Conservation (phyloP, 2,329 filamentous ascomycete genomes). For the Colletotrichum acutatum region DNA sequence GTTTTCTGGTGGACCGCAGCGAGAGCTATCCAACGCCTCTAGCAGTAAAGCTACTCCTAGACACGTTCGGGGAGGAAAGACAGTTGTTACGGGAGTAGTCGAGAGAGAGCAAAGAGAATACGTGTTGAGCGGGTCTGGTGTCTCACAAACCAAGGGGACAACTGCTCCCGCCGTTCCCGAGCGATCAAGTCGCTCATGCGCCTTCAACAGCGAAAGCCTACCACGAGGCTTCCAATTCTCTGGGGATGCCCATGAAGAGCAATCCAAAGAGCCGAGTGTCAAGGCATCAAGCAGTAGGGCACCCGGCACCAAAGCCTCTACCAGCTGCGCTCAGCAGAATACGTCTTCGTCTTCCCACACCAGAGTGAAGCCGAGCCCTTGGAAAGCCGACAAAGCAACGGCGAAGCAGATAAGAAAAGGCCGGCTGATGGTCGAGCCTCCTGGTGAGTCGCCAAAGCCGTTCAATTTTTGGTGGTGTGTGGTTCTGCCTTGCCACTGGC, state of each 20-base stretch:
- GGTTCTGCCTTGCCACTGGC: not conserved
- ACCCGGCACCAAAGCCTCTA: not conserved
- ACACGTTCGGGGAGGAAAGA: not conserved
- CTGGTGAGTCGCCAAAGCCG: slow-evolving; percentile 2
- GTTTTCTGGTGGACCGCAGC: not conserved
- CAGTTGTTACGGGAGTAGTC: not conserved
- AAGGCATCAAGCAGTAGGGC: not conserved
- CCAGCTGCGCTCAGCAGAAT: not conserved
- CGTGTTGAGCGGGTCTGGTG: not conserved
- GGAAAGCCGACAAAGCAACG: not conserved
- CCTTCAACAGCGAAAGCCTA: not conserved
- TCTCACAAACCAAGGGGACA: not conserved
- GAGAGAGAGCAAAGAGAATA: not conserved
- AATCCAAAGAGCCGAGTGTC: not conserved
- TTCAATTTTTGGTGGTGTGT: slow-evolving; percentile 13
- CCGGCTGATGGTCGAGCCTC: not conserved
- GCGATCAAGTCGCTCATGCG: not conserved
- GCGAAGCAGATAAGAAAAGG: not conserved
- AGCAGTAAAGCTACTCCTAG: no score
- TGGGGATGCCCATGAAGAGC: not conserved
- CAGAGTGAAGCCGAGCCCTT: not conserved
- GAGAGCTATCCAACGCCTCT: not conserved
- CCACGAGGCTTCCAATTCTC: not conserved
- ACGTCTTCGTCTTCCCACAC: not conserved
- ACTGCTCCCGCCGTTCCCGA: not conserved